These are phyloP conservation scores for Solanum infundibuliforme DNA, from an alignment of 257 asterid genomes.

Conservation along the genomic window DNA sequence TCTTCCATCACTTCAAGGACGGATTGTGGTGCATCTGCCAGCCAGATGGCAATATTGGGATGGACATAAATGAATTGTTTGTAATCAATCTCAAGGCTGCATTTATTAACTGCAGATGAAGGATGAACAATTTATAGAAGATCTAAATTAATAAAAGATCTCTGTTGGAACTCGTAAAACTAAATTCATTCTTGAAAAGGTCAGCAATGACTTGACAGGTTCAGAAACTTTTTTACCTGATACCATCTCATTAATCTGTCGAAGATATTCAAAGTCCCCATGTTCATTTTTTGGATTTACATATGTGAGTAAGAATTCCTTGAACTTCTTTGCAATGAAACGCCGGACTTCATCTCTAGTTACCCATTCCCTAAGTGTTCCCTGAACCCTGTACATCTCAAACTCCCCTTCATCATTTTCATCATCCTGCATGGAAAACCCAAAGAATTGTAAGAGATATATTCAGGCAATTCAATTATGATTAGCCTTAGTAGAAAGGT, in stretches of 20 bases:
- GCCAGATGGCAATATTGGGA: slow-evolving; percentile 96
- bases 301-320: slow-evolving; percentile 77
- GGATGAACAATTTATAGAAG: slow-evolving; percentile 9
- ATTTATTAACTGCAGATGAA: slow-evolving; percentile 68
- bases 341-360: slow-evolving; percentile 98
- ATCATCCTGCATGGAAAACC: slow-evolving; percentile 47
- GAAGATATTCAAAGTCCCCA: slow-evolving; percentile 76
- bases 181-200: neutral
- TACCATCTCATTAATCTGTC: slow-evolving; percentile 97
- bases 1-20: slow-evolving; percentile 99
- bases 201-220: neutral
- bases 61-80: slow-evolving; percentile 73
- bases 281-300: slow-evolving; percentile 69
- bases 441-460: neutral
- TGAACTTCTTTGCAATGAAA: slow-evolving; percentile 85
- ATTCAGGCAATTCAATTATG: neutral
- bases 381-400: slow-evolving; percentile 93
- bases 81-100: slow-evolving; percentile 97
- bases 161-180: neutral
- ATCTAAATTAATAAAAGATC: neutral
- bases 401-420: slow-evolving; percentile 77
- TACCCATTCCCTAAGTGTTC: slow-evolving; percentile 98
- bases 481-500: neutral
- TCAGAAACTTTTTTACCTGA: slow-evolving; percentile 31
- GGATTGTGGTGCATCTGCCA: slow-evolving; percentile 97